Evolutionary conservation across 306 rosid species (phyloP).

Genomic region (Argentina anserina): DNA sequence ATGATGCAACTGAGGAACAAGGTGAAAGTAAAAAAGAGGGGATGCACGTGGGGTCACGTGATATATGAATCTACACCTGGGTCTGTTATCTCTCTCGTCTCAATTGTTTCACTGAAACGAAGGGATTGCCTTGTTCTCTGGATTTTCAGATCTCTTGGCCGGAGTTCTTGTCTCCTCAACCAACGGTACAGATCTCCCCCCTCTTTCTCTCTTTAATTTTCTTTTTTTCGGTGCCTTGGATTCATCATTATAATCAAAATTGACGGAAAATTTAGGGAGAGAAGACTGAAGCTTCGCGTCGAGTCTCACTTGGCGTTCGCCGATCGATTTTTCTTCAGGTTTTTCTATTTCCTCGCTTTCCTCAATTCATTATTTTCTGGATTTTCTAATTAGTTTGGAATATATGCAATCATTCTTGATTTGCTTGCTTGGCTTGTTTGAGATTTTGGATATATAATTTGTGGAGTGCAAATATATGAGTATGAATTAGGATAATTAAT

Average conservation of each 20-base stretch:
- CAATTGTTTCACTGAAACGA: background rate
- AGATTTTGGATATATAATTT: background rate
- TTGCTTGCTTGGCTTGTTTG: background rate
- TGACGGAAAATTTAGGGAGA: background rate
- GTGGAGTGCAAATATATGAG: background rate
- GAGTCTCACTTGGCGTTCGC: background rate
- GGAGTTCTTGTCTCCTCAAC: constrained; percentile 10
- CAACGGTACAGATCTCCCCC: background rate
- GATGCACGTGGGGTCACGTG: background rate
- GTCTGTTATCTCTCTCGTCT: background rate
- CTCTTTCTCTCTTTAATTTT: background rate
- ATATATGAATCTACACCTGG: too few species aligned
- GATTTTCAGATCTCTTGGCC: background rate
- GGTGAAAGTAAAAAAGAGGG: background rate
- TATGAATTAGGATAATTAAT: too few species aligned
- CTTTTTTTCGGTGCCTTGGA: background rate
- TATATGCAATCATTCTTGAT: background rate
- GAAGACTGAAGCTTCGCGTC: constrained; percentile 1
- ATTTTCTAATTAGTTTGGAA: background rate
- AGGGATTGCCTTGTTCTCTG: background rate
- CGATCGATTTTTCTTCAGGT: background rate
- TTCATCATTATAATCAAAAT: too few species aligned
- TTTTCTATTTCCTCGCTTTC: background rate
- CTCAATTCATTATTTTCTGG: background rate
- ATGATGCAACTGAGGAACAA: too few species aligned